phyloP scores from a whole-genome alignment of 2,329 filamentous ascomycete species.

The Claviceps spartinae region DNA sequence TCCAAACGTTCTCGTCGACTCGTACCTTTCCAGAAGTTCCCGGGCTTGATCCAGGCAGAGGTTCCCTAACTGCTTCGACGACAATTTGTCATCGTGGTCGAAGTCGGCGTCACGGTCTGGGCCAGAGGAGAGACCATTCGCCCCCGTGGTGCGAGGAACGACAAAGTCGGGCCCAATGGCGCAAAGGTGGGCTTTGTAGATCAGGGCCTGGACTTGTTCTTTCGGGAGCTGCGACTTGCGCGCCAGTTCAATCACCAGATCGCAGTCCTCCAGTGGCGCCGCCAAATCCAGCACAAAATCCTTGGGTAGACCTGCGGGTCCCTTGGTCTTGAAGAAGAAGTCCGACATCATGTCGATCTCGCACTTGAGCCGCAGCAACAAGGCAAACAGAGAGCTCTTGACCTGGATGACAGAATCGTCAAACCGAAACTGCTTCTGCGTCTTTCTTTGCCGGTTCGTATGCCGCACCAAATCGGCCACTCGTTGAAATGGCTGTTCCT shows the following conservation, averaged over 20 bases:
- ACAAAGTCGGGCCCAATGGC: slow-evolving; percentile 24
- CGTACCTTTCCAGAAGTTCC: background rate
- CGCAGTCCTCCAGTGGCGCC: slow-evolving; percentile 24
- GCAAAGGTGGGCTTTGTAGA: slow-evolving; percentile 30
- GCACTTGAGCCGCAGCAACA: slow-evolving; percentile 31
- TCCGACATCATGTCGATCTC: slow-evolving; percentile 34
- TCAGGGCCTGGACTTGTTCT: slow-evolving; percentile 35
- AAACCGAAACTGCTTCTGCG: slow-evolving; percentile 17
- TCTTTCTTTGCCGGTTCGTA: slow-evolving; percentile 18
- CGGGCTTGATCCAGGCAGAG: background rate
- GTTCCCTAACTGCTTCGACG: background rate
- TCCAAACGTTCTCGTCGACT: background rate
- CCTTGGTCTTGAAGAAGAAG: slow-evolving; percentile 12
- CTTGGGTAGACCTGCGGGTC: background rate
- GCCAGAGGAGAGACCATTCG: background rate
- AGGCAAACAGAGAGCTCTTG: slow-evolving; percentile 26
- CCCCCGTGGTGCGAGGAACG: background rate
- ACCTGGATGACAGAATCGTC: slow-evolving; percentile 23
- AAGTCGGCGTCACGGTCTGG: background rate
- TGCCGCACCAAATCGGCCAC: slow-evolving; percentile 31
- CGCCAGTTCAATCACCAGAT: slow-evolving; percentile 26
- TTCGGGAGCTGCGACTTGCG: slow-evolving; percentile 19
- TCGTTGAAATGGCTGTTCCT: slow-evolving; percentile 36
- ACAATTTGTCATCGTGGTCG: background rate
- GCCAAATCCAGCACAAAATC: slow-evolving; percentile 15